phyloP scores from a whole-genome alignment of 2,329 filamentous ascomycete species.

The Fusarium tuaranense region DNA sequence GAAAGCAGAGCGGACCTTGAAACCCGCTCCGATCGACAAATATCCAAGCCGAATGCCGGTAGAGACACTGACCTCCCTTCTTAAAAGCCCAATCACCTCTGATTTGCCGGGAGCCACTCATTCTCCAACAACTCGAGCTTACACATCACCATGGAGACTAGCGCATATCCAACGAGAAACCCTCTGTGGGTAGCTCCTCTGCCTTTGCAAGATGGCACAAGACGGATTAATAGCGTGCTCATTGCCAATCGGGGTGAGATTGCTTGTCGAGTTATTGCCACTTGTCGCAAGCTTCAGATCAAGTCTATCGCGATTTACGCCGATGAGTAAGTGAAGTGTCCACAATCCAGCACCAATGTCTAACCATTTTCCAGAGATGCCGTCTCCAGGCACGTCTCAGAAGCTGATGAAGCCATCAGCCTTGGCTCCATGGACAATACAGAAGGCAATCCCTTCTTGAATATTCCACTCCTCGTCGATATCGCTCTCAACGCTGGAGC shows the following conservation, averaged over 20 bases:
- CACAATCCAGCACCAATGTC: not conserved
- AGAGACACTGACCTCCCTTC: not conserved
- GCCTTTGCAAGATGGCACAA: not conserved
- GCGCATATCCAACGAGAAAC: not conserved
- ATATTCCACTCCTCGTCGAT: not conserved
- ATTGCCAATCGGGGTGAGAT: conserved; percentile 43
- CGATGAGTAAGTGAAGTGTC: conserved; percentile 45
- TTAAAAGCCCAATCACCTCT: not conserved
- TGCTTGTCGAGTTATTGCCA: conserved; percentile 33
- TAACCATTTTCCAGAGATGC: conserved; percentile 15
- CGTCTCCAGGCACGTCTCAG: conserved; percentile 18
- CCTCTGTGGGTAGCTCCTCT: not conserved
- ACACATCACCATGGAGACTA: not conserved
- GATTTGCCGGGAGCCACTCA: not conserved
- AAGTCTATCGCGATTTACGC: conserved; percentile 68
- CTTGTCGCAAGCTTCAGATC: conserved; percentile 54
- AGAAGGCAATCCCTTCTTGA: not conserved
- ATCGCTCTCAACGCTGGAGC: not conserved
- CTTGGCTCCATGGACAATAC: conserved; percentile 22
- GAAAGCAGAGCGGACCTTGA: not conserved
- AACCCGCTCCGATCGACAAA: not conserved
- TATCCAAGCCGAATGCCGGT: not conserved
- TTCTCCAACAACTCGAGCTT: not conserved
- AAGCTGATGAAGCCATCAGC: conserved; percentile 32
- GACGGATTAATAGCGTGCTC: conserved; percentile 1